A percentile compares a stretch with the other conserved stretches of the same genome.
Evolutionary conservation across 169 alveolate species (phyloP).

Genomic region (Plasmodium vivax): DNA sequence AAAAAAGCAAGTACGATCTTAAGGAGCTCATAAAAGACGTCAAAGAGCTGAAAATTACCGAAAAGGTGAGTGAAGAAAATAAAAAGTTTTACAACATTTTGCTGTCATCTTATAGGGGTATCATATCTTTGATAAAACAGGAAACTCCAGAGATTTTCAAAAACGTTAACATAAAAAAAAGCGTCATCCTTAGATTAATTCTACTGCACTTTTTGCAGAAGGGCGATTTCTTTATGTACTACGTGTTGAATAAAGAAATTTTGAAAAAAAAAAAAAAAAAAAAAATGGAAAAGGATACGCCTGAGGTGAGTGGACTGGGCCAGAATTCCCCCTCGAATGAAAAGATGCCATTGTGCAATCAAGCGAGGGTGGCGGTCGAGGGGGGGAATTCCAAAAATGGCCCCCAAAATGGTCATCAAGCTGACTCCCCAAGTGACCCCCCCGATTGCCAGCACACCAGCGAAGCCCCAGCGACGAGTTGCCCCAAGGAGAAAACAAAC

Average conservation of each 20-base stretch:
- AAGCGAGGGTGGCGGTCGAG: not conserved
- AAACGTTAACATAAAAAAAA: conserved; percentile 27
- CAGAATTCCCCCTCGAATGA: not conserved
- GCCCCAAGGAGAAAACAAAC: not conserved
- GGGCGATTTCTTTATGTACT: conserved; percentile 71
- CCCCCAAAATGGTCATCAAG: not conserved
- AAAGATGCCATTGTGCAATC: not conserved
- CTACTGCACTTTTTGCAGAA: conserved; percentile 64
- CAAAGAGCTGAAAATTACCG: not conserved
- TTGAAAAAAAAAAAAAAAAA: conserved; percentile 13
- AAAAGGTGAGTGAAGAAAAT: conserved; percentile 52
- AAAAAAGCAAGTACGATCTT: not conserved
- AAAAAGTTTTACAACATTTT: conserved; percentile 37
- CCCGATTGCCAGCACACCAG: not conserved
- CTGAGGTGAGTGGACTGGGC: not conserved
- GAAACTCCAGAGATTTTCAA: conserved; percentile 62
- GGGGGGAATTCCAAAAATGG: not conserved
- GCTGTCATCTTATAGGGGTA: conserved; percentile 45
- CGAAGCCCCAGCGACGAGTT: not conserved
- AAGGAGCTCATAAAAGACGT: conserved; percentile 51
- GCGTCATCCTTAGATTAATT: conserved; percentile 50
- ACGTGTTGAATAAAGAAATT: conserved; percentile 58
- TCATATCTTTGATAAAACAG: conserved; percentile 52
- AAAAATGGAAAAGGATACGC: conserved; percentile 2
- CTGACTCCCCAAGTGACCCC: not conserved